A percentile compares a stretch with the other conserved stretches of the same genome.
These are phyloP conservation scores for Pythium phragmiticola DNA, from an alignment of 352 stramenopile genomes.

Conservation along the genomic window DNA sequence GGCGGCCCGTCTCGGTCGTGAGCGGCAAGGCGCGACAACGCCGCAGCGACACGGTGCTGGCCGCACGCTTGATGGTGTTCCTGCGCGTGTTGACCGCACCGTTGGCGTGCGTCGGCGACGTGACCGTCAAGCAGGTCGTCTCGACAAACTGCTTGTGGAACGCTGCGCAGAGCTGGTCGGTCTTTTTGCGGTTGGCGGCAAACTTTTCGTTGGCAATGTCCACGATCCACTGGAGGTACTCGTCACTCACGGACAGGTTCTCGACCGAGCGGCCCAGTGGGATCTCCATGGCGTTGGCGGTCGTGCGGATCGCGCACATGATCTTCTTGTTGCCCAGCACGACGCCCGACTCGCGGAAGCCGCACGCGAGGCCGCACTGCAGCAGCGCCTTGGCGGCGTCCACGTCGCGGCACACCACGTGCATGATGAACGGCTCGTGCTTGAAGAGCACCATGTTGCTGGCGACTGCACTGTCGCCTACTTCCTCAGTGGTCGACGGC, in stretches of 20 bases:
- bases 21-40: conserved; percentile 16
- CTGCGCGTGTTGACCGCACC: background rate
- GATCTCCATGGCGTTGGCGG: conserved; percentile 85
- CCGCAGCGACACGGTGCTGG: conserved; percentile 26
- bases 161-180: conserved; percentile 60
- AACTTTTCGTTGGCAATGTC: conserved; percentile 88
- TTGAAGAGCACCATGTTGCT: conserved; percentile 90
- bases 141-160: conserved; percentile 48
- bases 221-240: conserved; percentile 75
- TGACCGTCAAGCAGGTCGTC: background rate
- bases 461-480: background rate
- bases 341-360: conserved; percentile 90
- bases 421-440: conserved; percentile 92
- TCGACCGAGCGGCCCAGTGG: conserved; percentile 56
- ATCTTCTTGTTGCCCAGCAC: conserved; percentile 86
- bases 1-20: conserved; percentile 8
- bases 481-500: background rate
- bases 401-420: conserved; percentile 84
- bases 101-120: background rate
- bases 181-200: conserved; percentile 68
- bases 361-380: conserved; percentile 76
- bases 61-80: conserved; percentile 5
- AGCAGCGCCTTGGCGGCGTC: conserved; percentile 77
- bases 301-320: conserved; percentile 91
- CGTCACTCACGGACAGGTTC: conserved; percentile 60